Conservation (phyloP, 306 rosid genomes). For the Aeschynomene evenia region DNA sequence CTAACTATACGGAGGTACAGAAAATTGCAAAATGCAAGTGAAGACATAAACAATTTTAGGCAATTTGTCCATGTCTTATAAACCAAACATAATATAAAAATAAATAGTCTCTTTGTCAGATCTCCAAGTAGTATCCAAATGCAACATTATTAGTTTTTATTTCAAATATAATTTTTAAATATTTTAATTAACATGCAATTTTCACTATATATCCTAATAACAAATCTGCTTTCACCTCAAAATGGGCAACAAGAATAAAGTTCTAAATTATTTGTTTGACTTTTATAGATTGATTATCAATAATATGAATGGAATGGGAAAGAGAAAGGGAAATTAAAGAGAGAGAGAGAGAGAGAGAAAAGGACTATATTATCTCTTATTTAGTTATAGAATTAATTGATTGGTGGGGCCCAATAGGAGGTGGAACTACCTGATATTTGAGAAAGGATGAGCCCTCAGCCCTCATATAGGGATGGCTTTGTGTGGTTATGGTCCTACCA, state of each 20-base stretch:
- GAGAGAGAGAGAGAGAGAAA: too few species aligned
- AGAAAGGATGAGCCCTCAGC: conserved; percentile 31
- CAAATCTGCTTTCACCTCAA: background rate
- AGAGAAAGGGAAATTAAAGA: background rate
- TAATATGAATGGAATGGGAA: conserved; percentile 8
- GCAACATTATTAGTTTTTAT: too few species aligned
- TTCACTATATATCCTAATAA: background rate
- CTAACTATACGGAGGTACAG: too few species aligned
- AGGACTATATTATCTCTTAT: background rate
- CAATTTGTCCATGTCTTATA: too few species aligned
- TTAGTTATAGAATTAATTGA: conserved; percentile 27
- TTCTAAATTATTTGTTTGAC: conserved; percentile 27
- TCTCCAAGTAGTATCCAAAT: too few species aligned
- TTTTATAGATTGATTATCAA: conserved; percentile 16
- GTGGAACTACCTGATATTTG: conserved; percentile 60
- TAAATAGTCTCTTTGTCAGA: too few species aligned
- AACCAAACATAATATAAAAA: too few species aligned
- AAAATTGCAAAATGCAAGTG: too few species aligned
- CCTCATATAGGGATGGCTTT: conserved; percentile 67
- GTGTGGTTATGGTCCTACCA: conserved; percentile 68
- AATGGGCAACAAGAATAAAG: conserved; percentile 7
- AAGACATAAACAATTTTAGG: too few species aligned
- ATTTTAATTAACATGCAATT: too few species aligned
- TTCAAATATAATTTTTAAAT: too few species aligned
- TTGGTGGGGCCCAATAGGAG: conserved; percentile 55